phyloP scores from a whole-genome alignment of 2,329 filamentous ascomycete genomes.

The Dactylonectria estremocensis region DNA sequence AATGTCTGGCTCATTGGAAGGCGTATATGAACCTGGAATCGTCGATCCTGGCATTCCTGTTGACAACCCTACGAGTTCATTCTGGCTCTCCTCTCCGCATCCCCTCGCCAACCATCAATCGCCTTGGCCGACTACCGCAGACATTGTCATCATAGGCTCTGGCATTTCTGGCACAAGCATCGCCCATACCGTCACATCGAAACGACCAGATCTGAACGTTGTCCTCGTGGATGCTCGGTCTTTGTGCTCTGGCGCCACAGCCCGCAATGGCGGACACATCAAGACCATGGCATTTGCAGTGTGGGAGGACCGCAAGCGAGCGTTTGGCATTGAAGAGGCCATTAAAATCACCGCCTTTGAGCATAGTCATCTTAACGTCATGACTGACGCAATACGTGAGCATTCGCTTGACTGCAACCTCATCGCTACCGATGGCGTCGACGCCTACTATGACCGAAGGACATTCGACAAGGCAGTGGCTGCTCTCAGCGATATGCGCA shows the following conservation, averaged over 20 bases:
- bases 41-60: constrained; percentile 47
- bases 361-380: constrained; percentile 39
- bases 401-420: constrained; percentile 42
- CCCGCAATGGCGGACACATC: constrained; percentile 55
- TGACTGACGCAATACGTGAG: constrained; percentile 36
- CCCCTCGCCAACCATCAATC: constrained; percentile 48
- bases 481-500: constrained; percentile 36
- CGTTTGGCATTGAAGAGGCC: constrained; percentile 45
- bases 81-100: constrained; percentile 54
- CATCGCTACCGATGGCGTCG: constrained; percentile 14
- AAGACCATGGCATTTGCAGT: constrained; percentile 37
- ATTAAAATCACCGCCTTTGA: constrained; percentile 44
- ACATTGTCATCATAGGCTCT: constrained; percentile 45
- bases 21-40: constrained; percentile 27
- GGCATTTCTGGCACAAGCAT: constrained; percentile 38
- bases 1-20: constrained; percentile 32
- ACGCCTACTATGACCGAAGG: constrained; percentile 29
- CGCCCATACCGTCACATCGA: constrained; percentile 36
- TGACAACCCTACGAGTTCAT: constrained; percentile 49
- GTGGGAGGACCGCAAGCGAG: constrained; percentile 26
- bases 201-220: constrained; percentile 43
- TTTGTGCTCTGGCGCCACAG: constrained; percentile 54
- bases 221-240: constrained; percentile 55
- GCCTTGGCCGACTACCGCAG: constrained; percentile 30
- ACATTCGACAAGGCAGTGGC: constrained; percentile 34